Evolutionary conservation across 371 early-diverging fungal genomes (phyloP).

Genomic region (Rhizopus sp.): DNA sequence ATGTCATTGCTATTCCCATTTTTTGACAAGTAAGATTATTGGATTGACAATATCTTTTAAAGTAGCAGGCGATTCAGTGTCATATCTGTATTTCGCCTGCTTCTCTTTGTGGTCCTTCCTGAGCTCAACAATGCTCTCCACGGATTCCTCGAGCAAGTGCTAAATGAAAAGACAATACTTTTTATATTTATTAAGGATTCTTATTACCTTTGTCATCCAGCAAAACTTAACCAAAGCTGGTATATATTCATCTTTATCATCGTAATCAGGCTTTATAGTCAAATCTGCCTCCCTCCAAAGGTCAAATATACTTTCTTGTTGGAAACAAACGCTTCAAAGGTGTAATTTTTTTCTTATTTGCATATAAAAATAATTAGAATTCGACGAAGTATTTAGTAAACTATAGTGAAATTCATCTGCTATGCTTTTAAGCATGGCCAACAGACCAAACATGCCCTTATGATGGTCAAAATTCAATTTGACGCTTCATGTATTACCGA

Average conservation of each 20-base stretch:
- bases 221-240: constrained; percentile 12
- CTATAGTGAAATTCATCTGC: constrained; percentile 12
- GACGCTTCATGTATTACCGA: constrained; percentile 2
- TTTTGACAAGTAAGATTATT: too few species aligned
- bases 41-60: neutral
- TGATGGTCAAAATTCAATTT: too few species aligned
- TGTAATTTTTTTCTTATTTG: constrained; percentile 11
- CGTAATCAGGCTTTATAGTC: constrained; percentile 8
- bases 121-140: constrained; percentile 2
- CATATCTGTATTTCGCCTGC: neutral
- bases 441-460: constrained; percentile 15
- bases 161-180: neutral
- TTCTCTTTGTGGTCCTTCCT: constrained; percentile 2
- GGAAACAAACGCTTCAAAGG: constrained; percentile 11
- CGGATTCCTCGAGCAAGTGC: constrained; percentile 1
- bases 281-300: constrained; percentile 9
- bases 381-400: neutral
- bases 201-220: constrained; percentile 12
- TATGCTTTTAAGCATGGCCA: constrained; percentile 17
- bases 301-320: constrained; percentile 14
- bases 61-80: neutral
- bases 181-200: neutral
- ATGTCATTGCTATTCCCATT: too few species aligned
- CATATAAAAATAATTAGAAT: constrained; percentile 4
- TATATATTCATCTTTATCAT: constrained; percentile 9